A percentile compares a stretch with the other conserved stretches of the same genome.
Conservation (phyloP, 2,329 filamentous ascomycete species). For the Epichloe aotearoae region DNA sequence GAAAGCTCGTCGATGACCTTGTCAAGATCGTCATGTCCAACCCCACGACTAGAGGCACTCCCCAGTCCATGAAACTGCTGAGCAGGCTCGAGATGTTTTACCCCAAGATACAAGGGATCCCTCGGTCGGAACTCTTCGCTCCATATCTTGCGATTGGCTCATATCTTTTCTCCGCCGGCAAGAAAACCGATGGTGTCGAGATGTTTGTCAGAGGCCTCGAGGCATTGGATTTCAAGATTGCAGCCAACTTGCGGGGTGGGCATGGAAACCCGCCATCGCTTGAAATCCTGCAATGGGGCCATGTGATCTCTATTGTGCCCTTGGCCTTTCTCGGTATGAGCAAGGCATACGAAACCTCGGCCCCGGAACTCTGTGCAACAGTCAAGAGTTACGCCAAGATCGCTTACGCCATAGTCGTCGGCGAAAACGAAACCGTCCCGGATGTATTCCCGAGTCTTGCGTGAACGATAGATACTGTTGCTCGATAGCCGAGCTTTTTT, state of each 20-base stretch:
- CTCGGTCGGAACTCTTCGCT: neutral
- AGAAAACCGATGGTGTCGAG: neutral
- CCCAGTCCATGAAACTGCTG: neutral
- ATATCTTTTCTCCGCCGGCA: neutral
- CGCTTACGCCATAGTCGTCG: constrained; percentile 14
- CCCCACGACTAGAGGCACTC: neutral
- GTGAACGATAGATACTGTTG: too few species aligned
- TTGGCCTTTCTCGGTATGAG: neutral
- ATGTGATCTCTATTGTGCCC: neutral
- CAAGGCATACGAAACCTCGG: neutral
- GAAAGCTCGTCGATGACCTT: neutral
- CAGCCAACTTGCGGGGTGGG: neutral
- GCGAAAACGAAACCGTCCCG: constrained; percentile 10
- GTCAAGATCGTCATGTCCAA: neutral
- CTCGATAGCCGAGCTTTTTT: too few species aligned
- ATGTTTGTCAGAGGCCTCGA: neutral
- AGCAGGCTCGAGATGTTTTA: neutral
- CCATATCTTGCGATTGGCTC: neutral
- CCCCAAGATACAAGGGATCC: neutral
- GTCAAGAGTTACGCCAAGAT: constrained; percentile 10
- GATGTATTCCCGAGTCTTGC: constrained; percentile 1
- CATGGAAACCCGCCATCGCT: neutral
- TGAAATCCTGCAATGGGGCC: neutral
- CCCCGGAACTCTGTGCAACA: constrained; percentile 3
- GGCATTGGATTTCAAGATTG: neutral